Conservation (phyloP, 306 rosid species). For the Quercus gilva region DNA sequence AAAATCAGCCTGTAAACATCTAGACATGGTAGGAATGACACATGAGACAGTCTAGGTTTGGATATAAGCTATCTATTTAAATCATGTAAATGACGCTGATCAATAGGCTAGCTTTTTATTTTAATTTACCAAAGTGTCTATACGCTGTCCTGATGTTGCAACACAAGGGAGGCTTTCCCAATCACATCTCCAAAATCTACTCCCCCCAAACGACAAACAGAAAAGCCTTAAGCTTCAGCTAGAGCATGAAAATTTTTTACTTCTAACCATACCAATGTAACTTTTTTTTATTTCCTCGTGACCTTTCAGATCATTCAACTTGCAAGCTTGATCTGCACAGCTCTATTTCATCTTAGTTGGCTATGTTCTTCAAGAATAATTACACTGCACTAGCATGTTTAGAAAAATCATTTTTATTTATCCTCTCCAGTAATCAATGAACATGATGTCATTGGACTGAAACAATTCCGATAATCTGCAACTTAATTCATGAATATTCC, state of each 20-base stretch:
- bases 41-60: no score
- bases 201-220: background rate
- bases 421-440: background rate
- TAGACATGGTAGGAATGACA: background rate
- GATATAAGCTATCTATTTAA: background rate
- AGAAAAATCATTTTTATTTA: background rate
- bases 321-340: background rate
- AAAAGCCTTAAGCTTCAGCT: background rate
- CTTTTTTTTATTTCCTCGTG: background rate
- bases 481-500: background rate
- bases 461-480: background rate
- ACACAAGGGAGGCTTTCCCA: background rate
- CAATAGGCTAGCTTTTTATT: background rate
- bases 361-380: background rate
- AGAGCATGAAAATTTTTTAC: background rate
- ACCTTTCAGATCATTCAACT: background rate
- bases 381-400: background rate
- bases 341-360: background rate
- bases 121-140: background rate
- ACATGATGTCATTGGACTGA: background rate
- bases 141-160: background rate
- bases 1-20: background rate
- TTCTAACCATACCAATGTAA: background rate
- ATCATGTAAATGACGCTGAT: background rate
- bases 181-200: background rate